Evolutionary conservation across 257 asterid species (phyloP).

Genomic region (Cynanchum wilfordii): DNA sequence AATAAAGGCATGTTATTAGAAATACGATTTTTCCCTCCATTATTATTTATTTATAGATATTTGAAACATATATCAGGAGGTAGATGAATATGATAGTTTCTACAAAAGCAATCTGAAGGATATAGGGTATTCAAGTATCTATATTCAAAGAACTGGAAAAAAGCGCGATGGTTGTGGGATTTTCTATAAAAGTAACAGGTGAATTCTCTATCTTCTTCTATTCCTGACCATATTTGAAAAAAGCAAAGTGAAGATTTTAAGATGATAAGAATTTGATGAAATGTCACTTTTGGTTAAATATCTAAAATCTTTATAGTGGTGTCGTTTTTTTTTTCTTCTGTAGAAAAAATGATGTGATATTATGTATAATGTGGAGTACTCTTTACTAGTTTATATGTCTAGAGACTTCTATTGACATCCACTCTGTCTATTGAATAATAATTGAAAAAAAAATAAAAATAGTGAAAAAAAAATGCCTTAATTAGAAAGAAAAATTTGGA

Average conservation of each 20-base stretch:
- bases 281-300: neutral
- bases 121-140: constrained; percentile 79
- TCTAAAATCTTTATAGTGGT: neutral
- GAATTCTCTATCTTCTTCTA: constrained; percentile 11
- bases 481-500: neutral
- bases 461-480: neutral
- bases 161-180: constrained; percentile 96
- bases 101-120: constrained; percentile 68
- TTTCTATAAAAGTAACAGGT: constrained; percentile 65
- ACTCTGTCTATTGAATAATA: neutral
- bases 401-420: neutral
- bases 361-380: neutral
- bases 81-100: constrained; percentile 84
- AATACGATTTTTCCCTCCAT: neutral
- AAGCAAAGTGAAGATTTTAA: constrained; percentile 1
- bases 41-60: constrained; percentile 10
- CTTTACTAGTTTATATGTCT: neutral
- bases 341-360: neutral
- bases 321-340: neutral
- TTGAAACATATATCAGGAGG: constrained; percentile 47
- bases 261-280: neutral
- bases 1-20: neutral
- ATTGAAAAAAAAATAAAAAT: too few relatives aligned
- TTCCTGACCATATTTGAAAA: neutral
- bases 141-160: constrained; percentile 73